Base-by-base conservation (phyloP, 306 rosid genomes). In the Vigna mungo region DNA sequence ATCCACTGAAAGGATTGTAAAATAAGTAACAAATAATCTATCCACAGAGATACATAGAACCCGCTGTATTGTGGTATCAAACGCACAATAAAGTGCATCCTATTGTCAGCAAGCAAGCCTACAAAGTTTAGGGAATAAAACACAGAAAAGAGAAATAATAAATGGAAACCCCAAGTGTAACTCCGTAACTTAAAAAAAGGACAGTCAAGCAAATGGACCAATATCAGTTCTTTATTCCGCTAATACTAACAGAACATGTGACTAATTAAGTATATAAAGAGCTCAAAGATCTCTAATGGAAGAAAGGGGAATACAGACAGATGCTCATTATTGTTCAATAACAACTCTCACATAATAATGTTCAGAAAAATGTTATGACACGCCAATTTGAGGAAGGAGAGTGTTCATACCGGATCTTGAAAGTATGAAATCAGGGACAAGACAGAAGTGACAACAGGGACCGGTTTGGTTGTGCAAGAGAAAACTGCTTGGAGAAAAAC, bases 401-500 rank as follows among this genome's bases (percentile, higher is more conserved):
- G 82, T 80, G 71, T 72, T 71, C 93, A 77, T 95, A 95, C 98
- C 66, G 88, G 90, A 82, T 89, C 88, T 36, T 64, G 90, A 71
- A 82, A 86, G 87, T 87, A 90, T 59, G 97, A 90, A 84, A 92
- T 80, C 74, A 92, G 76, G 32, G 96, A 92, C 52, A 85, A 53
- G 78, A 86, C 88, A 30, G 98, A 95, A 71, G 86, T 86, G 61
- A 84, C 86, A 53, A 90, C 73, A 56, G 98, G 88, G 69, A 90
- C 84, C 47, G 96, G 90, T 77, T 83, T 94, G 43, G 88, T 86
- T 30, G 88, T 77, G 11, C 85, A 74, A 27, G 97, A 95, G 81
- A 89, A 79, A 70, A 89, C 75, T 41, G 96, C 96, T 80, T 92
- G 98, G 79, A 88, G 89, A 84, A 92, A 92, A 72, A 80, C 85